phyloP scores from a whole-genome alignment of 2,329 filamentous ascomycete species.

The Colletotrichum neosansevieriae region DNA sequence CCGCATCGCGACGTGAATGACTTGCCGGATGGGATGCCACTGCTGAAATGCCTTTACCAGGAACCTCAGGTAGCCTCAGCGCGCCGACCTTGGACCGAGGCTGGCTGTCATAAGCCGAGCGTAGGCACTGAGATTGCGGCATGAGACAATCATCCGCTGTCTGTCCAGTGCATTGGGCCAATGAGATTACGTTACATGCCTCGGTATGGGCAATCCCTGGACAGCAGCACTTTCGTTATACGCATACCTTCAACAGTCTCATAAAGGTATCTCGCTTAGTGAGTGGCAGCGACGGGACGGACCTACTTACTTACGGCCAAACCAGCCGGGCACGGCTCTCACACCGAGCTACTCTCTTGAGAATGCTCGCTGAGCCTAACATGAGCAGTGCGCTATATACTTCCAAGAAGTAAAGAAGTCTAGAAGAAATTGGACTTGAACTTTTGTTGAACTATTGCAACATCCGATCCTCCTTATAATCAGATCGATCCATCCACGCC shows the following conservation, averaged over 20 bases:
- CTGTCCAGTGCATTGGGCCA: slow-evolving; percentile 28
- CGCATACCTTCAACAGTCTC: neutral
- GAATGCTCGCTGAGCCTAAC: no score
- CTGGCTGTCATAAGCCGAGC: slow-evolving; percentile 17
- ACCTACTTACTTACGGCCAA: no score
- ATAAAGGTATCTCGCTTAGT: no score
- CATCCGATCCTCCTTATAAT: neutral
- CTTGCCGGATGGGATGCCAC: neutral
- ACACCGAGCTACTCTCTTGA: no score
- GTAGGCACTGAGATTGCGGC: slow-evolving; percentile 5
- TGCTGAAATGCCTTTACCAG: no score
- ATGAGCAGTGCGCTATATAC: no score
- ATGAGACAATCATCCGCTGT: slow-evolving; percentile 18
- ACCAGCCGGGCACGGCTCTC: no score
- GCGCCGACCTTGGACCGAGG: slow-evolving; percentile 29
- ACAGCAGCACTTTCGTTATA: neutral
- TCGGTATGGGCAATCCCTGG: slow-evolving; percentile 28
- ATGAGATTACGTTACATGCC: slow-evolving; percentile 33
- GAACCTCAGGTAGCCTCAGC: neutral
- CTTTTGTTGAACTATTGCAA: no score
- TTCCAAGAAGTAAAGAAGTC: no score
- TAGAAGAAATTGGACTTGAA: no score
- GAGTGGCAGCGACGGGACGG: no score
- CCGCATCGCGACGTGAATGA: slow-evolving; percentile 30
- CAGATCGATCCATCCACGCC: no score